Evolutionary conservation across 2,329 filamentous ascomycete genomes (phyloP).

Genomic region (Alternaria novae-zelandiae): DNA sequence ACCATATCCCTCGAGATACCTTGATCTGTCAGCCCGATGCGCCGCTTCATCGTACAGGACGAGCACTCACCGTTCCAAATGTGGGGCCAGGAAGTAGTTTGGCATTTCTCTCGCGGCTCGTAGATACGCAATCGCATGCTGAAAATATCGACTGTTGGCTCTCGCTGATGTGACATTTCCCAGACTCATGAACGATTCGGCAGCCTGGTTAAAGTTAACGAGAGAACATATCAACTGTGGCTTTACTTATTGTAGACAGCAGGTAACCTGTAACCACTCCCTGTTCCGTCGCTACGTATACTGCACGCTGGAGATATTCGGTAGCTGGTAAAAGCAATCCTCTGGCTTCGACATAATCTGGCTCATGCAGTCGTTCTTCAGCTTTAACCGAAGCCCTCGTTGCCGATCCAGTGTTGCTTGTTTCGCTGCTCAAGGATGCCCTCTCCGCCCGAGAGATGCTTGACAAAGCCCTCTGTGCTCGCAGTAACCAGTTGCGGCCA

Average conservation of each 20-base stretch:
- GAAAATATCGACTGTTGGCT: conserved; percentile 54
- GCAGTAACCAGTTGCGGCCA: conserved; percentile 59
- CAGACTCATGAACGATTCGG: conserved; percentile 60
- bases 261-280: conserved; percentile 51
- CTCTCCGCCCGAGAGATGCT: conserved; percentile 56
- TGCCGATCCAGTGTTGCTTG: conserved; percentile 35
- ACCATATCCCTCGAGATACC: conserved; percentile 56
- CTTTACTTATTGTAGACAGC: conserved; percentile 49
- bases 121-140: conserved; percentile 55
- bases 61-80: conserved; percentile 54
- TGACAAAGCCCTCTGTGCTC: conserved; percentile 57
- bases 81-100: conserved; percentile 52
- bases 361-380: conserved; percentile 36
- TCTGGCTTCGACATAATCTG: conserved; percentile 61
- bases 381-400: conserved; percentile 7
- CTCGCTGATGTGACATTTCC: conserved; percentile 58
- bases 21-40: conserved; percentile 21
- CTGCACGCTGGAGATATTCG: conserved; percentile 58
- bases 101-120: conserved; percentile 51
- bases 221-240: conserved; percentile 6
- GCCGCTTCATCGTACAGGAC: not conserved
- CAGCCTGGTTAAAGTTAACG: conserved; percentile 39
- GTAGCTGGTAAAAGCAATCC: conserved; percentile 58
- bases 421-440: conserved; percentile 46
- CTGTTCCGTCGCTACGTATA: conserved; percentile 52